Evolutionary conservation across 257 asterid genomes (phyloP).

Genomic region (Hygrophila difformis): DNA sequence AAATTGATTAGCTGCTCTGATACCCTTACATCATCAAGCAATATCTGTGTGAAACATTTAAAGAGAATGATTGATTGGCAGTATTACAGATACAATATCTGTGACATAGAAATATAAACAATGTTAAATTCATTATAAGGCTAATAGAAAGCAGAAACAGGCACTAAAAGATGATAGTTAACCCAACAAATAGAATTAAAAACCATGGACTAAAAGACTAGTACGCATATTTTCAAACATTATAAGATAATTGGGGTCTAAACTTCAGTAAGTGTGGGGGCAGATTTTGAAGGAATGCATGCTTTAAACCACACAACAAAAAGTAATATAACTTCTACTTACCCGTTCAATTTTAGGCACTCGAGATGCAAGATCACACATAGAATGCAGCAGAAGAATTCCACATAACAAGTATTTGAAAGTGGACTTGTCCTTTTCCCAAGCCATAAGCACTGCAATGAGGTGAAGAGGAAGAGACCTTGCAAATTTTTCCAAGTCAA

Average conservation of each 20-base stretch:
- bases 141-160: not conserved
- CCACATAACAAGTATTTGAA: constrained; percentile 88
- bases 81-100: too few species aligned
- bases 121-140: too few species aligned
- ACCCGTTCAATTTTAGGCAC: constrained; percentile 91
- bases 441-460: constrained; percentile 70
- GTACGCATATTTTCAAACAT: too few species aligned
- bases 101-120: too few species aligned
- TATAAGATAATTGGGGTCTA: not conserved
- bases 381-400: constrained; percentile 69
- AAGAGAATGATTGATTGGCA: too few species aligned
- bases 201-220: too few species aligned
- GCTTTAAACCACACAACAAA: constrained; percentile 3
- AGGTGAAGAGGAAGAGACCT: constrained; percentile 87
- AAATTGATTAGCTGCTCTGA: constrained; percentile 85
- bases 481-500: constrained; percentile 73
- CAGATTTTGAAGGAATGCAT: constrained; percentile 1
- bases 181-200: too few species aligned
- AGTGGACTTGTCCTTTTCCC: constrained; percentile 59
- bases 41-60: constrained; percentile 46
- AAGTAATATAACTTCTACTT: constrained; percentile 14
- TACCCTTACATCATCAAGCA: constrained; percentile 77
- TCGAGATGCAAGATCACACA: constrained; percentile 87
- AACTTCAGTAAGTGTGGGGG: constrained; percentile 3
- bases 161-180: too few species aligned